Evolutionary conservation across 345 rosid species (phyloP), one percentile per base, ranked within the genome.

Genomic region (Boechera retrofracta): DNA sequence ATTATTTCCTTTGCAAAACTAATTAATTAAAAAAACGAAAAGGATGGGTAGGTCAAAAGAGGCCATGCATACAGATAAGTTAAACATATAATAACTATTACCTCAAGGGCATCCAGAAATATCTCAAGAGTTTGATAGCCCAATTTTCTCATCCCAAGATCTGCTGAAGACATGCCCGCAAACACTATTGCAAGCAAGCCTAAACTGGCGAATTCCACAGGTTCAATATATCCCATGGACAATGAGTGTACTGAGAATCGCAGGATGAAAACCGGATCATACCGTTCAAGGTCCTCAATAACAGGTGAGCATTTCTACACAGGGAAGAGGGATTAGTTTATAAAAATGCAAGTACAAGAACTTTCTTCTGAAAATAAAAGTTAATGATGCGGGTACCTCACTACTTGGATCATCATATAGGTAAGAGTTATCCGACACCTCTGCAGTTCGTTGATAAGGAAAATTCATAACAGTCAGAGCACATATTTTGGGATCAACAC

Each of bases 121-220:
- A 85, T 86, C 55, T 69, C 87, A 73, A 92, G 87, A 82, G 81
- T 82, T 81, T 91, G 76, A 92, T 83, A 16, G 16, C 16, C 16
- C 16, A 16, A 16, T 16, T 16, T 16, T 16, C 16, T 16, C 16
- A 16, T 16, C 77, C 82, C 89, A 62, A 84, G 73, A 82, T 90
- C 94, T 63, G 85, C 91, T 62, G 99, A 92, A 83, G 99, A 86
- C 79, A 86, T 82, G 88, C 96, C 84, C 68, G 73, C 79, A 84
- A 95, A 88, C 18, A 96, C 92, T 75, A 95, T 73, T 33, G 97
- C 94, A 79, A 95, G 94, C 90, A 95, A 81, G 75, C 99, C 97
- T 81, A 89, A 79, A 80, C 90, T 83, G 75, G 94, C 85, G 79
- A 92, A 91, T 76, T 95, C 97, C 53, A 83, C 72, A 32, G 97